Evolutionary conservation across 2,329 filamentous ascomycete genomes (phyloP).

Genomic region (Trichophyton benhamiae): DNA sequence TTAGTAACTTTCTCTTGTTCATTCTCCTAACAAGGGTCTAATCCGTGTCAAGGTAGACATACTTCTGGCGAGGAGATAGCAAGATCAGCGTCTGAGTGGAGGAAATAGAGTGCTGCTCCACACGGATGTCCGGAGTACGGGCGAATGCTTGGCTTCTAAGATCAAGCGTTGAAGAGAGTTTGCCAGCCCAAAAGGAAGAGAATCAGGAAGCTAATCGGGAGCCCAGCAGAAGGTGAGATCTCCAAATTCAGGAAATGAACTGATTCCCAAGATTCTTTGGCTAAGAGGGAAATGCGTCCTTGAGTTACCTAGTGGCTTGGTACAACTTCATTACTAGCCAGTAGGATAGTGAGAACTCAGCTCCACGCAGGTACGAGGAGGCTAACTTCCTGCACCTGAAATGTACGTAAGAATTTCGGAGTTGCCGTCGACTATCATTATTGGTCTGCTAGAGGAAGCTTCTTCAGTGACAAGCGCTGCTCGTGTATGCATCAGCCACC

Average conservation of each 20-base stretch:
- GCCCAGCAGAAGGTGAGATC: background rate
- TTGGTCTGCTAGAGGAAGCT: background rate
- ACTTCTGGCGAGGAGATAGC: background rate
- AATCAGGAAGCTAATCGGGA: background rate
- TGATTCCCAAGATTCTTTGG: background rate
- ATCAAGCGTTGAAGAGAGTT: background rate
- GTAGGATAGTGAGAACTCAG: background rate
- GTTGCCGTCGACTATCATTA: background rate
- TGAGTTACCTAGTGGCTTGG: background rate
- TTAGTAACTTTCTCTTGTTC: background rate
- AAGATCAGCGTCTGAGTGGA: background rate
- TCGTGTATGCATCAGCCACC: conserved; percentile 1
- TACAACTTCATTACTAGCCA: background rate
- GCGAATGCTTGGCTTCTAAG: background rate
- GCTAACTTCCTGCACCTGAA: background rate
- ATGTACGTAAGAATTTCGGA: conserved; percentile 1
- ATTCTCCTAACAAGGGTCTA: background rate
- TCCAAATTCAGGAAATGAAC: background rate
- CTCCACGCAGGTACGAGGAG: conserved; percentile 1
- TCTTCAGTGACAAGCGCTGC: background rate
- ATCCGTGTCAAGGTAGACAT: background rate
- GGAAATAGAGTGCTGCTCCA: background rate
- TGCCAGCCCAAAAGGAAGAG: background rate
- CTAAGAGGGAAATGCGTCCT: background rate
- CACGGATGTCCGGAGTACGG: background rate